These are phyloP conservation scores for Alternaria sp. DNA, from an alignment of 2,329 filamentous ascomycete species.

Conservation along the genomic window DNA sequence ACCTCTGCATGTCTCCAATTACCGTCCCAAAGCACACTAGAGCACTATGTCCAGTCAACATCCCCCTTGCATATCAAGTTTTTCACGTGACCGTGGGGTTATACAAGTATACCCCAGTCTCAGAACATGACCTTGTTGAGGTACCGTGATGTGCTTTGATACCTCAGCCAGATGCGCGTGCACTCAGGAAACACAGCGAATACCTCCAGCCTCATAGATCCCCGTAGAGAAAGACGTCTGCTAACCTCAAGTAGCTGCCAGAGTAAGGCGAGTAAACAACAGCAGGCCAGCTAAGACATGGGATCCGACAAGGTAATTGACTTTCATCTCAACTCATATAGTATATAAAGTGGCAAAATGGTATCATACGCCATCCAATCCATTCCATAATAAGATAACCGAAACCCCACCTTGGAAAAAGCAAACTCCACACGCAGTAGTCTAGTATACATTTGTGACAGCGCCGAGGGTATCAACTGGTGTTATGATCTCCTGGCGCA, in stretches of 20 bases:
- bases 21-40: neutral
- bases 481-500: neutral
- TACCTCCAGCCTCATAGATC: neutral
- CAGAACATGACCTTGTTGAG: neutral
- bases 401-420: neutral
- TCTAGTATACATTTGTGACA: neutral
- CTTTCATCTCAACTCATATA: neutral
- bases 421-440: neutral
- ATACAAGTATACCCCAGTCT: neutral
- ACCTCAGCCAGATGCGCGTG: neutral
- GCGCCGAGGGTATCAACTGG: neutral
- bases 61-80: neutral
- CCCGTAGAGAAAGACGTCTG: neutral
- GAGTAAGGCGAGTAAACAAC: neutral
- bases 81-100: neutral
- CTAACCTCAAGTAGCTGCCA: neutral
- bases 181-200: neutral
- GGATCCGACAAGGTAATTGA: neutral
- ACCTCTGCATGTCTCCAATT: neutral
- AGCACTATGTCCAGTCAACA: neutral
- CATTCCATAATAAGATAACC: neutral
- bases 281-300: neutral
- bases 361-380: neutral
- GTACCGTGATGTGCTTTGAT: neutral
- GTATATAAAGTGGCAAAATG: neutral